phyloP scores from a whole-genome alignment of 1,139 yeast species.

The Yamadazyma jaroonii region DNA sequence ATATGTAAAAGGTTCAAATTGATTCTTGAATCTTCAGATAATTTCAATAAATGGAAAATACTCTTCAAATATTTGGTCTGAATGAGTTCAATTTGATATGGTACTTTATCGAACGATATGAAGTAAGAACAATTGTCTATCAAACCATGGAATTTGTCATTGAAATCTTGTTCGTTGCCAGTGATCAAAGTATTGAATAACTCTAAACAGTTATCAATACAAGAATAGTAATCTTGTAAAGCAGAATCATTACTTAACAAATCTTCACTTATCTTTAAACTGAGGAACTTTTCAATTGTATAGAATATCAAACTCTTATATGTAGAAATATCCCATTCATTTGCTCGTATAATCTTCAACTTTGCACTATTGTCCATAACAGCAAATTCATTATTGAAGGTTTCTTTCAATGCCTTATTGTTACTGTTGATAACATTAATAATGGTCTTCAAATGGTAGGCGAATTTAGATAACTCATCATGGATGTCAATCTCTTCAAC shows the following conservation, averaged over 20 bases:
- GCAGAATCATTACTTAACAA: conserved; percentile 15
- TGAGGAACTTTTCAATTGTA: conserved; percentile 44
- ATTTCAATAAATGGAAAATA: conserved; percentile 29
- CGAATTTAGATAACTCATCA: conserved; percentile 59
- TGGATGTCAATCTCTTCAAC: conserved; percentile 17
- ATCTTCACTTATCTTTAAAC: conserved; percentile 26
- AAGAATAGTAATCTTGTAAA: conserved; percentile 24
- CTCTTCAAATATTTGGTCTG: conserved; percentile 28
- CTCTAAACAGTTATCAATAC: conserved; percentile 33
- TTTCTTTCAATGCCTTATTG: conserved; percentile 37
- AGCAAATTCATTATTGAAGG: conserved; percentile 54
- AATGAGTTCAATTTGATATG: conserved; percentile 27
- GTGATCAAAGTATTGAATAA: conserved; percentile 46
- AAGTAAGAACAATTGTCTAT: conserved; percentile 27
- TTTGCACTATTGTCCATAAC: conserved; percentile 48
- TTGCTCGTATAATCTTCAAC: conserved; percentile 29
- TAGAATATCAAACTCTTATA: conserved; percentile 55
- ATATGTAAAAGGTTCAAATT: conserved; percentile 31
- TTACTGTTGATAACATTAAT: conserved; percentile 50
- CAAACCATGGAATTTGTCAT: conserved; percentile 30
- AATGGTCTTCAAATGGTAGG: conserved; percentile 54
- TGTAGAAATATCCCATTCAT: conserved; percentile 57
- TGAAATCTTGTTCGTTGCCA: conserved; percentile 56
- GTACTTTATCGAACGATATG: conserved; percentile 9
- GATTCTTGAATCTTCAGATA: conserved; percentile 29